A percentile compares a stretch with the other conserved stretches of the same genome.
Conservation (phyloP, 2,329 filamentous ascomycete genomes). For the Saccharata proteae region DNA sequence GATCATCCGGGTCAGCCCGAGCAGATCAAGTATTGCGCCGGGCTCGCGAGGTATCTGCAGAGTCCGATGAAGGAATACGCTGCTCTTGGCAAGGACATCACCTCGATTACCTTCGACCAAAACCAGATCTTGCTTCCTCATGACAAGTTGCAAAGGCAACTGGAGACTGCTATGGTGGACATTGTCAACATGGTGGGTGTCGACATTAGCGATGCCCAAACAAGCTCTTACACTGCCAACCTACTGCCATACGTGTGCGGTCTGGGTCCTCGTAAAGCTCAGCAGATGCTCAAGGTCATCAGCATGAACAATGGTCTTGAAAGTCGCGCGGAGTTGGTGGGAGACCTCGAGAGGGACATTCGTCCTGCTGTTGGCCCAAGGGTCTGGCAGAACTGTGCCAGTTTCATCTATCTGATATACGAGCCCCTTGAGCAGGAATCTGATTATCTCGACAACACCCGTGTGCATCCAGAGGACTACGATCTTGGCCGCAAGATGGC, state of each 20-base stretch:
- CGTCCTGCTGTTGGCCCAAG: constrained; percentile 72
- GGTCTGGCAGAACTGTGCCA: constrained; percentile 94
- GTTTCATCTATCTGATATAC: constrained; percentile 83
- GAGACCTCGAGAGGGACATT: constrained; percentile 64
- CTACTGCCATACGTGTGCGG: constrained; percentile 85
- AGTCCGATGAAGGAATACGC: constrained; percentile 96
- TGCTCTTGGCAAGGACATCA: constrained; percentile 75
- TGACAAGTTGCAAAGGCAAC: constrained; percentile 72
- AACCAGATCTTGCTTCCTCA: constrained; percentile 81
- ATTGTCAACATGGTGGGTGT: constrained; percentile 97
- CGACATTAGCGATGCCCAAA: constrained; percentile 83
- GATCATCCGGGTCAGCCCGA: constrained; percentile 74
- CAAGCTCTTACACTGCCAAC: constrained; percentile 70
- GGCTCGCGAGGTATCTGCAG: constrained; percentile 81
- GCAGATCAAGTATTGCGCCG: constrained; percentile 79
- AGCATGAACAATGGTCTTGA: constrained; percentile 51
- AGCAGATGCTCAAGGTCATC: constrained; percentile 74
- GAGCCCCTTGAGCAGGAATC: constrained; percentile 70
- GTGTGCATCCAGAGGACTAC: constrained; percentile 96
- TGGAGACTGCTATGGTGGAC: constrained; percentile 96
- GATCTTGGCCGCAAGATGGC: constrained; percentile 98
- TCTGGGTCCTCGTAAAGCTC: constrained; percentile 83
- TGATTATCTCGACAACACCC: constrained; percentile 90
- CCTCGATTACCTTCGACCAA: constrained; percentile 76
- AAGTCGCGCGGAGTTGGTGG: constrained; percentile 76